phyloP scores from a whole-genome alignment of 2,329 filamentous ascomycete genomes.

The Penicillium concentricum region DNA sequence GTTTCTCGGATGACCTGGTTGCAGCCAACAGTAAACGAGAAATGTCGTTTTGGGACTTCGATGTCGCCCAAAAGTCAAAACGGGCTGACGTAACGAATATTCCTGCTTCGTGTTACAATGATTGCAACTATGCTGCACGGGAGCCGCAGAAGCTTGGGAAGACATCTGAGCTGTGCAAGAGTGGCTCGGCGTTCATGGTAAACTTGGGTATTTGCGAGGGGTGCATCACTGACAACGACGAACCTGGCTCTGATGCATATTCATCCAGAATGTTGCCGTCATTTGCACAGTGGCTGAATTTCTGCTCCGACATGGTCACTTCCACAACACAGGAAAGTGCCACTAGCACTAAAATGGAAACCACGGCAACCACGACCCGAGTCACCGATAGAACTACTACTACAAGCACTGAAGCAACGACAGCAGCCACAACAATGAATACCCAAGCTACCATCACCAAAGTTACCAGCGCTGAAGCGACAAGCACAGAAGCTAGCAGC shows the following conservation, averaged over 20 bases:
- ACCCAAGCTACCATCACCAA: not conserved
- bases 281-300: constrained; percentile 18
- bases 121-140: constrained; percentile 5
- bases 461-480: not conserved
- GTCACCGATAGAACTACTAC: not conserved
- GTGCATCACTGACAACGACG: constrained; percentile 3
- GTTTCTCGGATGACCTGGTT: not conserved
- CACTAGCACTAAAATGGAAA: not conserved
- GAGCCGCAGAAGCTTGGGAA: constrained; percentile 8
- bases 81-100: not conserved
- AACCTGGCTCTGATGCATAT: constrained; percentile 3
- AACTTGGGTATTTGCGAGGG: constrained; percentile 9
- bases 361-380: not conserved
- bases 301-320: constrained; percentile 9
- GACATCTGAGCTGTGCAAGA: constrained; percentile 7
- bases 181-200: constrained; percentile 11
- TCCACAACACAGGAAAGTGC: not conserved
- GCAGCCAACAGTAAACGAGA: constrained; percentile 1
- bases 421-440: not conserved
- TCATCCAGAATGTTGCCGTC: constrained; percentile 12
- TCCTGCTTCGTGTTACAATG: constrained; percentile 10
- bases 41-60: not conserved
- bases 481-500: not conserved
- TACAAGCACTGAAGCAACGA: not conserved
- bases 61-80: not conserved